These are phyloP conservation scores for Penicillium subrubescens DNA, from an alignment of 495 filamentous ascomycete species.

Conservation along the genomic window DNA sequence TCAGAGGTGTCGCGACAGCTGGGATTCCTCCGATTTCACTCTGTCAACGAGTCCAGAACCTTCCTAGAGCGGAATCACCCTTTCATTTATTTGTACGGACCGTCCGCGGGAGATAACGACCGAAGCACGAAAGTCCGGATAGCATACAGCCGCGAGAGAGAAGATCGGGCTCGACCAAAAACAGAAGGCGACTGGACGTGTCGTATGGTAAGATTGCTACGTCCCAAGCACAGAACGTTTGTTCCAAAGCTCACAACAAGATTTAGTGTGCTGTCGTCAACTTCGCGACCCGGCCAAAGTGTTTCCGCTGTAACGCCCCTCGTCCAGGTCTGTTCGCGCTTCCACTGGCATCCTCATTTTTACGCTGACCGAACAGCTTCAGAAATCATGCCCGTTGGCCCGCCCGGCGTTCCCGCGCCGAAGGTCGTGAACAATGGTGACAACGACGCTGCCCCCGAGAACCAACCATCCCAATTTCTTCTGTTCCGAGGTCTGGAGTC, in stretches of 20 bases:
- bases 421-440: constrained; percentile 67
- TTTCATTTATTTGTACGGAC: constrained; percentile 57
- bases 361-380: constrained; percentile 21
- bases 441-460: constrained; percentile 76
- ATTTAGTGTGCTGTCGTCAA: constrained; percentile 71
- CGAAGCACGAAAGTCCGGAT: constrained; percentile 61
- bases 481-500: constrained; percentile 75
- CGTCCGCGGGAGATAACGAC: constrained; percentile 47
- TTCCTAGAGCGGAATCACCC: constrained; percentile 72
- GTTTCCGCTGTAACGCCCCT: constrained; percentile 74
- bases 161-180: constrained; percentile 52
- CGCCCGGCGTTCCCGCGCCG: constrained; percentile 37
- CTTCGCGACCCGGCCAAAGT: constrained; percentile 67
- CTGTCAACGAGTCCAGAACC: constrained; percentile 57
- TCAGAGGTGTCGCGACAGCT: constrained; percentile 63
- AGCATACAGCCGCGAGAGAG: constrained; percentile 59
- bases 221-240: background rate
- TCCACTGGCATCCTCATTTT: background rate
- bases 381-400: constrained; percentile 29
- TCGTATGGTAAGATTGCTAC: constrained; percentile 55
- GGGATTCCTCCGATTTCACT: constrained; percentile 68
- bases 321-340: constrained; percentile 60
- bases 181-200: constrained; percentile 79
- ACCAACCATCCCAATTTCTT: constrained; percentile 77
- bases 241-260: background rate